A percentile compares a stretch with the other conserved stretches of the same genome.
Evolutionary conservation across 2,329 filamentous ascomycete species (phyloP).

Genomic region (Dactylonectria macrodidyma): DNA sequence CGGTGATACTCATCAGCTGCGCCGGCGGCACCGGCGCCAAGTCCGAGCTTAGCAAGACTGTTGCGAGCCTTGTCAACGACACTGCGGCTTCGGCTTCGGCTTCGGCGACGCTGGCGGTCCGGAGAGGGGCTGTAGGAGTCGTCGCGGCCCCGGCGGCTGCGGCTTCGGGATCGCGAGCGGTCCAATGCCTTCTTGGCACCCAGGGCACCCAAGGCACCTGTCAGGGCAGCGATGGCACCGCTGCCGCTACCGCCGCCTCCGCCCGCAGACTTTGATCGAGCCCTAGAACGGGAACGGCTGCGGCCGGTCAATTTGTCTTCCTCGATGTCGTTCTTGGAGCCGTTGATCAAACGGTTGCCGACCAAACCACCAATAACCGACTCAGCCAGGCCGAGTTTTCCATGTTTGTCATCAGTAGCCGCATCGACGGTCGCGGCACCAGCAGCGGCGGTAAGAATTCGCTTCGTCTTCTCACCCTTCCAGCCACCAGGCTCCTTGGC

Average conservation of each 20-base stretch:
- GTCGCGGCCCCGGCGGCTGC: slow-evolving; percentile 67
- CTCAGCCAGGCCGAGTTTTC: slow-evolving; percentile 88
- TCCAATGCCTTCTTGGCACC: slow-evolving; percentile 73
- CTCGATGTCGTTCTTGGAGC: slow-evolving; percentile 77
- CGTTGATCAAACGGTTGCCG: slow-evolving; percentile 88
- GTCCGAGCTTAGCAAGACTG: slow-evolving; percentile 72
- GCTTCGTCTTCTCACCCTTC: slow-evolving; percentile 93
- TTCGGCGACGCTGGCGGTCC: slow-evolving; percentile 60
- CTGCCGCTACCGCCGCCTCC: slow-evolving; percentile 57
- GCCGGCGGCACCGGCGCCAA: slow-evolving; percentile 64
- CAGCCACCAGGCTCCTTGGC: slow-evolving; percentile 91
- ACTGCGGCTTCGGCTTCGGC: slow-evolving; percentile 74
- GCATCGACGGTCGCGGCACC: slow-evolving; percentile 90
- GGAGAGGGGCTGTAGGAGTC: slow-evolving; percentile 61
- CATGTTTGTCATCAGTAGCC: slow-evolving; percentile 79
- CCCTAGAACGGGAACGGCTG: slow-evolving; percentile 79
- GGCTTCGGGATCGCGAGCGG: slow-evolving; percentile 68
- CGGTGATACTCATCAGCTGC: slow-evolving; percentile 56
- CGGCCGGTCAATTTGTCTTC: slow-evolving; percentile 72
- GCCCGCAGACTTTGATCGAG: slow-evolving; percentile 67
- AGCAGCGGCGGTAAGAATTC: slow-evolving; percentile 88
- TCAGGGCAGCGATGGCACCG: slow-evolving; percentile 72
- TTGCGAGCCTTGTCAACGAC: slow-evolving; percentile 75
- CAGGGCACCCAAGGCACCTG: slow-evolving; percentile 72
- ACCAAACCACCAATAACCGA: slow-evolving; percentile 91